Percentiles rank a stretch among this genome's conserved stretches.
Conservation (phyloP, 2,329 filamentous ascomycete species). For the Dactylonectria estremocensis region DNA sequence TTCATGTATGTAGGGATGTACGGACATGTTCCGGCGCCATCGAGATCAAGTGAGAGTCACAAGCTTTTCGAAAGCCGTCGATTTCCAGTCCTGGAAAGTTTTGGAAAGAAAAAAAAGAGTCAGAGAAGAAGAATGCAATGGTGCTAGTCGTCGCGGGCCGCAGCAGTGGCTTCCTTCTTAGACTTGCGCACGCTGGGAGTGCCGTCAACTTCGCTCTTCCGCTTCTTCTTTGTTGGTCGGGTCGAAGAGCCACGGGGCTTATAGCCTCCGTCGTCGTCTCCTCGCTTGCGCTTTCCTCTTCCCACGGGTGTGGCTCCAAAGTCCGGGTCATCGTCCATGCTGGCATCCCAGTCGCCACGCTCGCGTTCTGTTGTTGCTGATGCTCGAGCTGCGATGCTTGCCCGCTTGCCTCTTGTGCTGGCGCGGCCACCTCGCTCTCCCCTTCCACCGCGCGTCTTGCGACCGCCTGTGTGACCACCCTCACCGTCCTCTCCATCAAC, state of each 20-base stretch:
- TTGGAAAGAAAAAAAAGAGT: background rate
- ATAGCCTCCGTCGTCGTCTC: constrained; percentile 74
- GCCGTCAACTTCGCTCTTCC: constrained; percentile 66
- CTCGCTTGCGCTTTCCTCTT: constrained; percentile 67
- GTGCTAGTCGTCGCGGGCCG: constrained; percentile 51
- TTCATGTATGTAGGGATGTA: constrained; percentile 35
- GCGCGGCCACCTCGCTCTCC: constrained; percentile 58
- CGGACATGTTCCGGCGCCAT: constrained; percentile 35
- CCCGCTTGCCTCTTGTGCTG: constrained; percentile 57
- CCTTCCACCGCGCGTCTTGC: constrained; percentile 55
- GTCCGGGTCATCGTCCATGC: constrained; percentile 59
- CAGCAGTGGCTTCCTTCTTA: constrained; percentile 53
- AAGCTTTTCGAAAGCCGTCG: constrained; percentile 15
- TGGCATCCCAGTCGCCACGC: constrained; percentile 51
- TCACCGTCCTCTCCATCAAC: constrained; percentile 58
- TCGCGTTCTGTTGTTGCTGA: constrained; percentile 43
- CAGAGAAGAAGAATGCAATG: background rate
- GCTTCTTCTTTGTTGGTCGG: constrained; percentile 71
- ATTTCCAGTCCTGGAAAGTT: background rate
- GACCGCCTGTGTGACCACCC: constrained; percentile 48
- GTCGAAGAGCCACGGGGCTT: constrained; percentile 70
- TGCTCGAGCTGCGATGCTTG: constrained; percentile 42
- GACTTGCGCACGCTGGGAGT: constrained; percentile 54
- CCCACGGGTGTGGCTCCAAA: constrained; percentile 52
- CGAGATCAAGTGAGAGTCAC: constrained; percentile 22